phyloP scores from a whole-genome alignment of 768 basidiomycete genomes.

The Nidularia pulvinata region DNA sequence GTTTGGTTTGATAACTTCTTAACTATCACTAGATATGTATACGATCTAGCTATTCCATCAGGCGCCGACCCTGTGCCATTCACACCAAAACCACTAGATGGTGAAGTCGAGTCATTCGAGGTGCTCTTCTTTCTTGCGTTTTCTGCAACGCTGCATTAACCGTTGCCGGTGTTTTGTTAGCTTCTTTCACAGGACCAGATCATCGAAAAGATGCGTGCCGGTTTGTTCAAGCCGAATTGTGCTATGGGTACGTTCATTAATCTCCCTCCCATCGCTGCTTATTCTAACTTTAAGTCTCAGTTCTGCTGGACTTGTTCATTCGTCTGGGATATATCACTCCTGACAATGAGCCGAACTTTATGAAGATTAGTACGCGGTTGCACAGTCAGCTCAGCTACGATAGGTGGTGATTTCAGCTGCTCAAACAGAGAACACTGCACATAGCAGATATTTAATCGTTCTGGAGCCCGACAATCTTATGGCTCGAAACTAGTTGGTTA shows the following conservation, averaged over 20 bases:
- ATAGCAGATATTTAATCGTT: too few species aligned
- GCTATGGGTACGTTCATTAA: conserved; percentile 63
- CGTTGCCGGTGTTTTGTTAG: conserved; percentile 29
- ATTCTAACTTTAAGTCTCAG: conserved; percentile 28
- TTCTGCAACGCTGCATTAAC: neutral
- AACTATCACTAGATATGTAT: conserved; percentile 62
- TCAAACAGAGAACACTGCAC: too few species aligned
- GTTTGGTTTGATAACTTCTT: too few species aligned
- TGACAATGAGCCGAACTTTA: conserved; percentile 83
- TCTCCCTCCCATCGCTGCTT: neutral
- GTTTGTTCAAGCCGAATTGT: conserved; percentile 93
- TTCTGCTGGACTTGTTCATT: conserved; percentile 88
- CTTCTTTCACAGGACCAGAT: conserved; percentile 66
- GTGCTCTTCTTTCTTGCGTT: conserved; percentile 30
- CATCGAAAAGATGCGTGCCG: conserved; percentile 58
- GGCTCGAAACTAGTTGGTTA: too few species aligned
- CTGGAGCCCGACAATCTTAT: too few species aligned
- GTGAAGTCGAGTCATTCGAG: conserved; percentile 94
- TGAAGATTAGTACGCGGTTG: conserved; percentile 75
- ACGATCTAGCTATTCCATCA: conserved; percentile 75
- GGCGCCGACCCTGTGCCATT: conserved; percentile 45
- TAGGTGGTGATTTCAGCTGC: conserved; percentile 34
- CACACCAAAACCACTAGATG: conserved; percentile 77
- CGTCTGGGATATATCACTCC: conserved; percentile 85
- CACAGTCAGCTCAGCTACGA: conserved; percentile 72